A percentile compares a stretch with the other conserved stretches of the same genome.
Conservation (phyloP, 2,329 filamentous ascomycete genomes). For the Mycosphaerella sp. region DNA sequence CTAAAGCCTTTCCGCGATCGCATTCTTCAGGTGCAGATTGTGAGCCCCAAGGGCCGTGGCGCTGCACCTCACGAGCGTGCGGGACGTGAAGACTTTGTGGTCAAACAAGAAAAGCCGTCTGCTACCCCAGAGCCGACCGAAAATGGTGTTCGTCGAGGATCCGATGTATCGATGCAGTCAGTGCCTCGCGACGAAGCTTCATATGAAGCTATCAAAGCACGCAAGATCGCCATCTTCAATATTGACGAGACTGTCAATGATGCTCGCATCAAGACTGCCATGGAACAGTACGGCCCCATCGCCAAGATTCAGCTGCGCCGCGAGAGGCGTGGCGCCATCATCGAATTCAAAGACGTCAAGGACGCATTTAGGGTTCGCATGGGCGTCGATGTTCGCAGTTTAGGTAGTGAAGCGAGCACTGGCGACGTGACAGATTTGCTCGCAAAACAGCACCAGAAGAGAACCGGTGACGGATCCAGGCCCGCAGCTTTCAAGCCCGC, state of each 20-base stretch:
- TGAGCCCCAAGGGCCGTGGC: conserved; percentile 25
- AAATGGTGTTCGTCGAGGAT: conserved; percentile 23
- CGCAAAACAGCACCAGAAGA: conserved; percentile 35
- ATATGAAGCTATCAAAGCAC: conserved; percentile 40
- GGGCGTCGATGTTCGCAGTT: conserved; percentile 37
- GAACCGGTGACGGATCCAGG: conserved; percentile 30
- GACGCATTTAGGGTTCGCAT: conserved; percentile 65
- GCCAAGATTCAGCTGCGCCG: conserved; percentile 73
- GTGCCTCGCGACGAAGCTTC: conserved; percentile 18
- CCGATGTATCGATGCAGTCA: conserved; percentile 28
- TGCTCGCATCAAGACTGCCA: conserved; percentile 66
- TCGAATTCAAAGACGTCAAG: conserved; percentile 68
- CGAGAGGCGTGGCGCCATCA: conserved; percentile 73
- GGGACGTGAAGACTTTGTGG: conserved; percentile 28
- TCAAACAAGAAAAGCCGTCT: conserved; percentile 23
- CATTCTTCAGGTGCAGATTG: conserved; percentile 32
- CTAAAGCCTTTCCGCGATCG: conserved; percentile 32
- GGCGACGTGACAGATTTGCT: conserved; percentile 50
- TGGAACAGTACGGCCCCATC: conserved; percentile 63
- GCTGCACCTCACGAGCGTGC: conserved; percentile 28
- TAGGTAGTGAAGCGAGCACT: conserved; percentile 37
- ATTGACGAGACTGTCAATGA: conserved; percentile 91
- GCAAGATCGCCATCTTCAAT: conserved; percentile 75
- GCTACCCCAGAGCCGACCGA: conserved; percentile 24
- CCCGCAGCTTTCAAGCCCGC: conserved; percentile 15